Evolutionary conservation across 345 rosid species (phyloP), one percentile per base, ranked within the genome.

Genomic region (Brassica napus): DNA sequence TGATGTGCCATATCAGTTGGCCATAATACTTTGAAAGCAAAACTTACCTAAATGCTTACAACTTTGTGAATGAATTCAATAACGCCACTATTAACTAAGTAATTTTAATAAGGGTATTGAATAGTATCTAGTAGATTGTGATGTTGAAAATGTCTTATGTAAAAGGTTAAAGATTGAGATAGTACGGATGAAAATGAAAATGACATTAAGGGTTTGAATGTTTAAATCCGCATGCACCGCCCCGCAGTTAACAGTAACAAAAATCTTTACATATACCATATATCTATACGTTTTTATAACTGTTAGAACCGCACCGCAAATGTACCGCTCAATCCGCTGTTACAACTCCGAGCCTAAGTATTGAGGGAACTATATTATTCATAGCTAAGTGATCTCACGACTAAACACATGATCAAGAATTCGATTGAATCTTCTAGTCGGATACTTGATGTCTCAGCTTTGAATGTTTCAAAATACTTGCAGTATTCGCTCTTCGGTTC

Each of bases 401-500:
- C 52, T 10, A 42, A 47, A 47, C 15, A 47, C 35, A 61, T 12
- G 37, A 61, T 7, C 18, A 28, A 3, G 12, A 8, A 6, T 69
- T 30, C 16, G 12, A 11, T 32, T 55, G 49, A 58, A 65, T 64
- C 0, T 4, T 70, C 4, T 57, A 30, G 21, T 21, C 21, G 4
- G 12, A 55, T 55, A 55, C 11, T 7, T 18, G 7, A 58, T 39
- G 31, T 42, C 35, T 6, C 7, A 28, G 7, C 1, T n/a, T 32
- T 63, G 5, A 52, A 1, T 9, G 21, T 39, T n/a, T n/a, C 1
- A 12, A 59, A 7, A 18, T 47, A 28, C 16, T 31, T 82, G 86
- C 86, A 93, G 98, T 93, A 84, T 79, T 91, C 97, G 18, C 66
- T 89, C 69, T 93, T 93, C 24, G 97, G 94, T 66, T 93, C 97